Base-by-base conservation (phyloP, 441 rosid genomes). In the Biscutella laevigata region DNA sequence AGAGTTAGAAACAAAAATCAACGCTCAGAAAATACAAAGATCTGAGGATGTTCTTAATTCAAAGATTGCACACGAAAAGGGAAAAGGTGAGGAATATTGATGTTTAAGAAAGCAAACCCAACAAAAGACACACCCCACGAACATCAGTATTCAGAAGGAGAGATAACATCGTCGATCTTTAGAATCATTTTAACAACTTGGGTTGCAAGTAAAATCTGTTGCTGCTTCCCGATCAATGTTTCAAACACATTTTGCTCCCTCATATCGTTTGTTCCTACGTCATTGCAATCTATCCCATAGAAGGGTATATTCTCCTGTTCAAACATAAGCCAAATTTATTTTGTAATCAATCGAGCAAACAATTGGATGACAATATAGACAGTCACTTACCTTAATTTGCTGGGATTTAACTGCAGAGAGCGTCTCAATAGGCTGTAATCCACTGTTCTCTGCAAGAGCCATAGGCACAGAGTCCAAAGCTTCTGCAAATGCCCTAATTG, bases 381-480 rank as follows among this genome's bases (percentile, higher is more conserved):
- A n/a, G n/a, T 14, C 36, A 30, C 27, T 64, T 80, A 80, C 96
- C 94, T 89, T 82, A 16, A 86, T 69, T 75, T 88, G 95, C 71
- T 89, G 96, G 62, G 90, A 78, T 71, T 87, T 89, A 44, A 94
- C 99, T 1, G 86, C 96, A 56, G 97, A 94, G 29, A 85, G 78
- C 1, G 94, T 89, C 74, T 94, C 97, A 36, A 89, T 86, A 10
- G 96, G 95, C 59, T 89, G 95, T 54, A 89, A 81, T 26, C 97
- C 97, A 50, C 97, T 86, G 62, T 94, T 94, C 68, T 94, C 96
- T 2, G 97, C 97, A 16, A 89, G 96, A 12, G 99, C 97, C 95
- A 89, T 84, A 0, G 97, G 87, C 42, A 94, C 53, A 8, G 83
- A 65, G 64, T 94, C 99, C 67, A 94, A 62, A 46, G 95, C 96